These are phyloP conservation scores for Phytophthora megakarya DNA, from an alignment of 352 stramenopile species.

Conservation along the genomic window DNA sequence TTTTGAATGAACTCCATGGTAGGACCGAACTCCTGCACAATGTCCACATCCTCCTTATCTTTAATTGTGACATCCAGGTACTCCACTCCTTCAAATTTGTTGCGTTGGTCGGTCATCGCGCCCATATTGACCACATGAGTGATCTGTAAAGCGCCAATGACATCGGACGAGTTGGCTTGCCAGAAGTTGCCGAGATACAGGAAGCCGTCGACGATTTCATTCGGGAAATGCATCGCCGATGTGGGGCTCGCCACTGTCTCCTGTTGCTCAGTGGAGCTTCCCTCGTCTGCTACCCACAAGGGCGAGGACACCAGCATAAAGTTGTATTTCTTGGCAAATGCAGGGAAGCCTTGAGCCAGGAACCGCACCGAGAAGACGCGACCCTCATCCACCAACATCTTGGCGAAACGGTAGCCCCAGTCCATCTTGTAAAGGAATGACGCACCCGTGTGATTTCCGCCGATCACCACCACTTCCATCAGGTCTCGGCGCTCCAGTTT, in stretches of 20 bases:
- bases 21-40: constrained; percentile 53
- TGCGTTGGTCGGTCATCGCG: constrained; percentile 61
- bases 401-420: constrained; percentile 71
- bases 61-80: constrained; percentile 73
- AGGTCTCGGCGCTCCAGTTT: constrained; percentile 66
- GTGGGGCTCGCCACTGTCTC: constrained; percentile 12
- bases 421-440: constrained; percentile 66
- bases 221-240: constrained; percentile 57
- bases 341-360: constrained; percentile 63
- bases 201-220: constrained; percentile 78
- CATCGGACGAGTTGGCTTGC: constrained; percentile 68
- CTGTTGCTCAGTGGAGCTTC: constrained; percentile 9
- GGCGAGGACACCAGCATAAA: constrained; percentile 54
- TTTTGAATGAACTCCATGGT: constrained; percentile 64
- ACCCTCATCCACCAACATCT: constrained; percentile 64
- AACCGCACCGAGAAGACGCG: constrained; percentile 78
- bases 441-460: constrained; percentile 50
- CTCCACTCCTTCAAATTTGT: constrained; percentile 53
- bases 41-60: constrained; percentile 66
- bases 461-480: constrained; percentile 75
- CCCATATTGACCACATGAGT: constrained; percentile 81
- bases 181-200: constrained; percentile 82
- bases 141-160: constrained; percentile 62
- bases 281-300: constrained; percentile 12
- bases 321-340: constrained; percentile 71